Evolutionary conservation across 495 filamentous ascomycete species (phyloP), one percentile per base, ranked within the genome.

Genomic region (Cairneyella variabilis): DNA sequence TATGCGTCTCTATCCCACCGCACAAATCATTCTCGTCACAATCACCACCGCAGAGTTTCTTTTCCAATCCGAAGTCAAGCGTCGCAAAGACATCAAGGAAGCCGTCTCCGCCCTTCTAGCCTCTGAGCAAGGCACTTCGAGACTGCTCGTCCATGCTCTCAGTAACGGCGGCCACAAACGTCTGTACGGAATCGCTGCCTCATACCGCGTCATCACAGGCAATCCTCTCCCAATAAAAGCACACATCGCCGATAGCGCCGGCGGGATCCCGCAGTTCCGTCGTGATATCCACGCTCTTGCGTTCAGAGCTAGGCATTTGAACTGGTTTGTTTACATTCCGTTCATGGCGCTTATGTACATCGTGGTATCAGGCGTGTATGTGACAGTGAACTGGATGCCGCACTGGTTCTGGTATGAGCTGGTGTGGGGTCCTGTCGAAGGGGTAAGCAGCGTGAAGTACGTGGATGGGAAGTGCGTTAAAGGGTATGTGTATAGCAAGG

Each of bases 401-500:
- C 38, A 37, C n/a, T 53, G 48, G 40, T 43, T 49, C 4, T 63
- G 60, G 60, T 22, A 32, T 2, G 48, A 62, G 22, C 53, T 66
- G 0, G 59, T 70, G 0, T 54, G 53, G 44, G 56, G 61, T 22
- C 59, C 70, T 6, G 64, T 57, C 3, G 48, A 53, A 16, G 54
- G 65, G 4, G 17, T 67, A 14, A 65, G 68, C 58, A 63, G 66
- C 22, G 37, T 51, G 7, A 30, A 48, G 25, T 47, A 61, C 12
- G 52, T 71, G 56, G 56, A 61, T n/a, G 16, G 32, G 1, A 37
- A 44, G 7, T 53, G 58, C 4, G 58, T 54, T 26, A 57, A 64
- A 39, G 55, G 65, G 16, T 73, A 69, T 57, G 53, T 72, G 0
- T 72, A 70, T 56, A 71, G 67, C 3, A 66, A 65, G 40, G 64